Percentiles rank a stretch among this genome's conserved stretches.
Conservation (phyloP, 2,329 filamentous ascomycete genomes). For the Epichloe festucae region DNA sequence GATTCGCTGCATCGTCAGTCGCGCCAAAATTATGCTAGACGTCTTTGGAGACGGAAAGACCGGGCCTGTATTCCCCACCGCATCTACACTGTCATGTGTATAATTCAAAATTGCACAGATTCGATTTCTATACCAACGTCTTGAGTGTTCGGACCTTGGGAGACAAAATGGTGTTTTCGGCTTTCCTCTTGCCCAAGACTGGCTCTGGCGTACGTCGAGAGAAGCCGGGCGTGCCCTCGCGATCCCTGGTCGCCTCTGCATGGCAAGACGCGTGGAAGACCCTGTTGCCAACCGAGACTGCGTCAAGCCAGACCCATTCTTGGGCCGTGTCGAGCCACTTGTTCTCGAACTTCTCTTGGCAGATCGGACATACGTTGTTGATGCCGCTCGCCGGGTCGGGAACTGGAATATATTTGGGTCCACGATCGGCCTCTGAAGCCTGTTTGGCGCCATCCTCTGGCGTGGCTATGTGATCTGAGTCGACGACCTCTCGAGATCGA, state of each 20-base stretch:
- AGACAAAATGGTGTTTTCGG: conserved; percentile 41
- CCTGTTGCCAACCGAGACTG: conserved; percentile 60
- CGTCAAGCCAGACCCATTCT: conserved; percentile 95
- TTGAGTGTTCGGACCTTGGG: conserved; percentile 25
- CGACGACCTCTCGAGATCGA: conserved; percentile 66
- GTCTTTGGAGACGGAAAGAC: not conserved
- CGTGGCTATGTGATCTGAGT: conserved; percentile 38
- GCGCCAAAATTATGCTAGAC: not conserved
- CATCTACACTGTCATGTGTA: not conserved
- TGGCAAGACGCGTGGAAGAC: conserved; percentile 89
- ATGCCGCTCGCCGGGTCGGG: conserved; percentile 64
- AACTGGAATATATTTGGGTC: conserved; percentile 63
- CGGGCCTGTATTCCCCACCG: not conserved
- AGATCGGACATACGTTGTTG: conserved; percentile 79
- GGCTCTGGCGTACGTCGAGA: conserved; percentile 47
- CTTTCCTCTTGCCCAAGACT: conserved; percentile 62
- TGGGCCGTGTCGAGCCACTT: conserved; percentile 87
- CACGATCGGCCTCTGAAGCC: conserved; percentile 24
- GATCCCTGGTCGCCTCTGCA: conserved; percentile 62
- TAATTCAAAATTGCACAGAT: not conserved
- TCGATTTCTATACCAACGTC: conserved; percentile 16
- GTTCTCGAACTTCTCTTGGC: conserved; percentile 87
- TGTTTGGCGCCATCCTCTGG: conserved; percentile 20
- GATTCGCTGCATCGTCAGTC: not conserved
- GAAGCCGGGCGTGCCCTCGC: conserved; percentile 29